These are phyloP conservation scores for Peribolospora baueri DNA, from an alignment of 768 basidiomycete genomes.

Conservation along the genomic window DNA sequence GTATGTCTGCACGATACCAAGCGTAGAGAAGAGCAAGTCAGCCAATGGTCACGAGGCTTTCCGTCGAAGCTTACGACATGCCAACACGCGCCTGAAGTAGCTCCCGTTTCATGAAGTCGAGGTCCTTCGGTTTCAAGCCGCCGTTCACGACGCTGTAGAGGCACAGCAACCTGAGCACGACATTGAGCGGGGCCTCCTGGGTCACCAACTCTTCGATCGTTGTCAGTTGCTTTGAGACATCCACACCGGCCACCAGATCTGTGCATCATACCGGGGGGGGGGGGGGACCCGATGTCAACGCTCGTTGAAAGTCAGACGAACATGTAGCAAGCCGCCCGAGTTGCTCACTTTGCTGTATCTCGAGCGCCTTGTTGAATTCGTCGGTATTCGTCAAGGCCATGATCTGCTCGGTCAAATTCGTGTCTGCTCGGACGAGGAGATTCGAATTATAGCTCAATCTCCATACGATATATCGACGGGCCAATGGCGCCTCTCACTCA, in stretches of 20 bases:
- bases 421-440: slow-evolving; percentile 32
- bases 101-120: slow-evolving; percentile 77
- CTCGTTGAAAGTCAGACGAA: background rate
- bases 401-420: slow-evolving; percentile 74
- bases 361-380: slow-evolving; percentile 68
- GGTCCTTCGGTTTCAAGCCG: slow-evolving; percentile 59
- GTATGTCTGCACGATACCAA: slow-evolving; percentile 31
- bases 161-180: slow-evolving; percentile 54
- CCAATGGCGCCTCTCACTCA: slow-evolving; percentile 23
- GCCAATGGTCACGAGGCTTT: background rate
- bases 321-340: no score
- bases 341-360: slow-evolving; percentile 75
- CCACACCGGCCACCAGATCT: slow-evolving; percentile 90
- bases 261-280: background rate
- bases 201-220: slow-evolving; percentile 77
- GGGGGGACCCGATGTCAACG: background rate
- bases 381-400: slow-evolving; percentile 63
- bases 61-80: background rate
- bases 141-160: slow-evolving; percentile 61
- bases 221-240: slow-evolving; percentile 49
- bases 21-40: slow-evolving; percentile 30
- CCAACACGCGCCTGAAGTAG: slow-evolving; percentile 44
- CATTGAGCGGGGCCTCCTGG: slow-evolving; percentile 57
- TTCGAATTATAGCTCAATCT: no score
- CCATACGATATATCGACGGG: no score